Percentiles rank a stretch among this genome's conserved stretches.
Conservation (phyloP, 352 stramenopile genomes). For the Phytophthora sansomeana region DNA sequence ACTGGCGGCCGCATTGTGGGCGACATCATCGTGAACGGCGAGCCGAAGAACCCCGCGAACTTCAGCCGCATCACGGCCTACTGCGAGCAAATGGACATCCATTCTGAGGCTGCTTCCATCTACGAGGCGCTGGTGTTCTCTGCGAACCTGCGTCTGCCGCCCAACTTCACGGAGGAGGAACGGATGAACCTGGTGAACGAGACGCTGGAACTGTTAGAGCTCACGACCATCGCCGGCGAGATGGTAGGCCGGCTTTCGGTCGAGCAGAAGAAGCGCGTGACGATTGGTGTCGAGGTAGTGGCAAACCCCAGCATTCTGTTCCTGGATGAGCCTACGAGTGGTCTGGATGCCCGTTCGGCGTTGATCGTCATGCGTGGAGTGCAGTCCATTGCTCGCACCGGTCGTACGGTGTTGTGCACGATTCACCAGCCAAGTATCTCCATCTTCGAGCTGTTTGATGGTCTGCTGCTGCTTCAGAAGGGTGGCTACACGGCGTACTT, state of each 20-base stretch:
- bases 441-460: slow-evolving; percentile 95
- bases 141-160: no score
- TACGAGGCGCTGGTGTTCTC: no score
- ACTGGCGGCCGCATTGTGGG: no score
- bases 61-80: no score
- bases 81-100: no score
- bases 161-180: no score
- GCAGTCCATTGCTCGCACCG: slow-evolving; percentile 82
- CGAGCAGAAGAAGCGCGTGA: no score
- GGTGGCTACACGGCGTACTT: slow-evolving; percentile 84
- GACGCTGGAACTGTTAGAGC: slow-evolving; percentile 62
- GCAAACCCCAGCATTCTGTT: slow-evolving; percentile 95
- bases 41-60: no score
- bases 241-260: slow-evolving; percentile 72
- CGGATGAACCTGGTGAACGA: no score
- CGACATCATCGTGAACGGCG: no score
- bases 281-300: slow-evolving; percentile 94
- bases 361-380: slow-evolving; percentile 90
- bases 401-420: slow-evolving; percentile 84
- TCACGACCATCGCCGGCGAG: slow-evolving; percentile 48
- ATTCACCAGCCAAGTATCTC: slow-evolving; percentile 76
- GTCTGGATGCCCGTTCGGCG: slow-evolving; percentile 87
- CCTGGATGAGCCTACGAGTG: slow-evolving; percentile 93
- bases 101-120: no score
- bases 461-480: slow-evolving; percentile 87